These are phyloP conservation scores for Schizothecium vesticola DNA, from an alignment of 495 filamentous ascomycete genomes.

Conservation along the genomic window DNA sequence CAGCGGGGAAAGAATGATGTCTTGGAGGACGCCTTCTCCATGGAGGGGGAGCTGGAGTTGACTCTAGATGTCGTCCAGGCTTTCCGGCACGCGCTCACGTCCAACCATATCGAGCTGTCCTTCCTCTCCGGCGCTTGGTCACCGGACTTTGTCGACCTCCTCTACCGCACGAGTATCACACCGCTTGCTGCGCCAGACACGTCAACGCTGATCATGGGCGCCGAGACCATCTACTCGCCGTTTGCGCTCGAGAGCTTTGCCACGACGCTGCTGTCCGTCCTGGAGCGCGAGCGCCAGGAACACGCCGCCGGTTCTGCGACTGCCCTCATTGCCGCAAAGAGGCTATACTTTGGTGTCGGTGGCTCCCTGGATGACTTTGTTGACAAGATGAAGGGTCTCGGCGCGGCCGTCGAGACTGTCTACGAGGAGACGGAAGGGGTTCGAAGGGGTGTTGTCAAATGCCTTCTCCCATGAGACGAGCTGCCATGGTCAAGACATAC, in stretches of 20 bases:
- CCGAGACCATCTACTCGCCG: constrained; percentile 94
- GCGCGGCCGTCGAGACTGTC: constrained; percentile 53
- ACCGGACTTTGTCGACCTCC: constrained; percentile 55
- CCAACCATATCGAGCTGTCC: constrained; percentile 53
- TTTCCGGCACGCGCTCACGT: constrained; percentile 56
- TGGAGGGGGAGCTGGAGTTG: constrained; percentile 70
- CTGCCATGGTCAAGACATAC: not conserved
- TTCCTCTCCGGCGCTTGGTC: constrained; percentile 88
- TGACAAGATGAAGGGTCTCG: constrained; percentile 49
- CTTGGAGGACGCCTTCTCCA: constrained; percentile 36
- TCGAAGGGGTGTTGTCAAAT: constrained; percentile 48
- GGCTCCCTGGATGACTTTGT: constrained; percentile 89
- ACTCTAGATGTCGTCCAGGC: constrained; percentile 53
- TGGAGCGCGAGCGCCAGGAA: constrained; percentile 49
- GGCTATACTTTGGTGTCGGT: constrained; percentile 93
- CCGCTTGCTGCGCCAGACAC: constrained; percentile 16
- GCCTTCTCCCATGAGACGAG: constrained; percentile 26
- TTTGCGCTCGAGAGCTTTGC: constrained; percentile 67
- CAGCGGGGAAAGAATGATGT: constrained; percentile 25
- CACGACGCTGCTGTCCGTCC: constrained; percentile 59
- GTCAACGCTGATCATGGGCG: constrained; percentile 62
- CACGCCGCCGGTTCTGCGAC: constrained; percentile 39
- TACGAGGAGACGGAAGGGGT: constrained; percentile 59
- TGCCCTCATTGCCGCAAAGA: constrained; percentile 85
- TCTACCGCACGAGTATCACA: constrained; percentile 30